These are phyloP conservation scores for Lepidopterella palustris DNA, from an alignment of 495 filamentous ascomycete species.

Conservation along the genomic window DNA sequence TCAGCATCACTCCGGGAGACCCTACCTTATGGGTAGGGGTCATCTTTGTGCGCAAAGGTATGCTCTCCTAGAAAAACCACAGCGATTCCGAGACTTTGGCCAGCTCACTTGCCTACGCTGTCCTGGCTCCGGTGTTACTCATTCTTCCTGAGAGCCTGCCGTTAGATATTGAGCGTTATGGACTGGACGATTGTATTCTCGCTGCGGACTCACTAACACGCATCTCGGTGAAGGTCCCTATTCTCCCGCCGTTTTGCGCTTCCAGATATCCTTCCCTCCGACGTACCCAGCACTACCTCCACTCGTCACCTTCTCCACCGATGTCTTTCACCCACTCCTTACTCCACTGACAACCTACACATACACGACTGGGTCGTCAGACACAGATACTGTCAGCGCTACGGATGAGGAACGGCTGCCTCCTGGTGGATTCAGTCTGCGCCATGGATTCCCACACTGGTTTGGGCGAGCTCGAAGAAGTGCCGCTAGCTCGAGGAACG, in stretches of 20 bases:
- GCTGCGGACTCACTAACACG: no score
- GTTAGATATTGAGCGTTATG: no score
- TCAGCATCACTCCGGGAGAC: slow-evolving; percentile 75
- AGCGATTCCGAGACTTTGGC: background rate
- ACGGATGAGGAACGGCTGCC: slow-evolving; percentile 74
- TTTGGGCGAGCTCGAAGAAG: slow-evolving; percentile 48
- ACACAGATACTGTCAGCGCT: slow-evolving; percentile 67
- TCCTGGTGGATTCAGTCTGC: slow-evolving; percentile 79
- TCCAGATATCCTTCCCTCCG: slow-evolving; percentile 79
- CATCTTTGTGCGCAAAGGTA: slow-evolving; percentile 82
- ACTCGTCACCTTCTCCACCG: slow-evolving; percentile 76
- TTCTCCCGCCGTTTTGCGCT: slow-evolving; percentile 77
- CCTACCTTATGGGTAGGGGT: slow-evolving; percentile 80
- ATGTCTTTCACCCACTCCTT: slow-evolving; percentile 91
- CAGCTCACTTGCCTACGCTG: background rate
- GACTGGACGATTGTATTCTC: no score
- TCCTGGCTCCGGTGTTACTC: background rate
- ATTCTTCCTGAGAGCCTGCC: no score
- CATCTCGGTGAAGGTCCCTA: slow-evolving; percentile 63
- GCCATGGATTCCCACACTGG: slow-evolving; percentile 87
- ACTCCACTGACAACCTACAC: slow-evolving; percentile 86
- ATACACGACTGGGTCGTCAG: slow-evolving; percentile 67
- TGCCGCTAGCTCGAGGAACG: slow-evolving; percentile 27
- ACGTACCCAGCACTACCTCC: slow-evolving; percentile 75
- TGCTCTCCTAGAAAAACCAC: slow-evolving; percentile 11